Base-by-base conservation (phyloP, 495 filamentous ascomycete species). In the Penicillium odoratum region DNA sequence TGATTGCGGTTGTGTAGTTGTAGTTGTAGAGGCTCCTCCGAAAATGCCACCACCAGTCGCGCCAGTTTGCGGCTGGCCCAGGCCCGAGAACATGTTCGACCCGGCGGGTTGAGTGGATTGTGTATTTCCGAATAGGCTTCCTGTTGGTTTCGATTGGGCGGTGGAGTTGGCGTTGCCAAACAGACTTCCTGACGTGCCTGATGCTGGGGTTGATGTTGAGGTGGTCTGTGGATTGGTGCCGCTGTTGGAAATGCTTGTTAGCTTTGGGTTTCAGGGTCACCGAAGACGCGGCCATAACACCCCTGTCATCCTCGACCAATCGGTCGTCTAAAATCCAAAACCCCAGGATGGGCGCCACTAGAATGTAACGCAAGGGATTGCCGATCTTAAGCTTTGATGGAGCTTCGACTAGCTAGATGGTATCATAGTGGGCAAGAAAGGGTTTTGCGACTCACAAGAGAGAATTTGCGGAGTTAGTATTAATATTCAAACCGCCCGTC, bases 381-480 rank as follows among this genome's bases (percentile, higher is more conserved):
- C 15, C 11, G 43, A 30, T 49, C 16, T 15, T 48, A 43, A 43
- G 53, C 53, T 46, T 45, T 3, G 40, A 43, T 16, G 38, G 26
- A 55, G 57, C 51, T 59, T 31, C 13, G 45, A 43, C 4, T 4
- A 29, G 28, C 13, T n/a, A 47, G 7, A 38, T 11, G 36, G 40
- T 10, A 10, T 11, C 28, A 15, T 46, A 10, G 18, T 4, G 25
- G 51, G 33, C 4, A 46, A 42, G 18, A 29, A 47, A 50, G 36
- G 31, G 36, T 18, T 36, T 13, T n/a, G 28, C 11, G 26, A 77
- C 84, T 83, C 70, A 88, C 85, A 86, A 91, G 66, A 90, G 80
- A 40, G 88, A 79, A 73, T 88, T 90, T 54, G 87, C 83, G 36
- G 85, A 79, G 45, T 76, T 82, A n/a, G 90, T 94, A 68, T 91